Percentiles rank a stretch among this genome's conserved stretches.
These are phyloP conservation scores for Epichloe glyceriae DNA, from an alignment of 2,329 filamentous ascomycete species.

Conservation along the genomic window DNA sequence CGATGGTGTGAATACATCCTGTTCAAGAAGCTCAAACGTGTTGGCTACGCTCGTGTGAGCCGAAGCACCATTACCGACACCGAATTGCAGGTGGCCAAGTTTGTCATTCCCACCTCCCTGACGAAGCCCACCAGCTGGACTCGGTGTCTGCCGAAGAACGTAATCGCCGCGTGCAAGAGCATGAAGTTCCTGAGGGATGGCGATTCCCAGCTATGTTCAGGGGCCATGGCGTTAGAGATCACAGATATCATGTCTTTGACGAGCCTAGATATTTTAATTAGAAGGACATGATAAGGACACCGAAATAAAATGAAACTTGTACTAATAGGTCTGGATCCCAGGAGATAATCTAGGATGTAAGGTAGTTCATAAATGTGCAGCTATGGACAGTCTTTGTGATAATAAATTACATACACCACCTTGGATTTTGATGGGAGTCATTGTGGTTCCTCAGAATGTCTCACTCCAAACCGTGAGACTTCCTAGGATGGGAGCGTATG, in stretches of 20 bases:
- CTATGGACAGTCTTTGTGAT: background rate
- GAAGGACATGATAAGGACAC: background rate
- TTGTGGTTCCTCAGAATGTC: no score
- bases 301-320: background rate
- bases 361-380: no score
- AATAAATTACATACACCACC: no score
- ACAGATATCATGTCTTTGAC: constrained; percentile 90
- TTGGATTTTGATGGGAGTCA: no score
- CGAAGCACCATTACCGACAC: constrained; percentile 91
- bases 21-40: constrained; percentile 75
- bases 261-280: constrained; percentile 63
- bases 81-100: constrained; percentile 92
- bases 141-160: constrained; percentile 38
- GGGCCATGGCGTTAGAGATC: constrained; percentile 75
- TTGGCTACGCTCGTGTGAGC: constrained; percentile 81
- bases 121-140: constrained; percentile 35
- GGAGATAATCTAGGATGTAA: no score
- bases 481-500: no score
- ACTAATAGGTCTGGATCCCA: background rate
- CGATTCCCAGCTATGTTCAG: constrained; percentile 77
- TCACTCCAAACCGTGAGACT: no score
- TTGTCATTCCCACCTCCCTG: constrained; percentile 59
- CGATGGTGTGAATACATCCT: constrained; percentile 98
- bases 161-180: constrained; percentile 48
- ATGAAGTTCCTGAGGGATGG: constrained; percentile 61